These are phyloP conservation scores for Hirsutella rhossiliensis DNA, from an alignment of 2,329 filamentous ascomycete genomes.

Conservation along the genomic window DNA sequence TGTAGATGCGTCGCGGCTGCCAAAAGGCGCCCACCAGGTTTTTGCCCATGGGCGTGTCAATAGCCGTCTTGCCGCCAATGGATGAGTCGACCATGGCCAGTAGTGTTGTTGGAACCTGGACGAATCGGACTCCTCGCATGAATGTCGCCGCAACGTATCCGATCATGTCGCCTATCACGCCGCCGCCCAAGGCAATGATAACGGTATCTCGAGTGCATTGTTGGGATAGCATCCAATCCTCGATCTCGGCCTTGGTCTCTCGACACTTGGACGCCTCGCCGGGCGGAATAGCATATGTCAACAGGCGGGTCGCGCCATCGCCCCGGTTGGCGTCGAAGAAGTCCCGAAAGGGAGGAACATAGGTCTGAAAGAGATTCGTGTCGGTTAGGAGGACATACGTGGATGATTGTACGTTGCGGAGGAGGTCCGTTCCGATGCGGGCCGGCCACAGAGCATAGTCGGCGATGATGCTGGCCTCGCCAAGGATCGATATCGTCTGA, in stretches of 20 bases:
- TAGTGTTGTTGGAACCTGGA: constrained; percentile 91
- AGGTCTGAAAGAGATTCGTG: constrained; percentile 74
- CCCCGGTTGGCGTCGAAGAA: constrained; percentile 18
- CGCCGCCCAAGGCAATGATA: constrained; percentile 86
- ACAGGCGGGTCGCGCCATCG: constrained; percentile 45
- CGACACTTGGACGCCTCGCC: constrained; percentile 91
- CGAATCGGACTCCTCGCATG: constrained; percentile 93
- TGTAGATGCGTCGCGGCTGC: constrained; percentile 90
- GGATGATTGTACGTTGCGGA: constrained; percentile 65
- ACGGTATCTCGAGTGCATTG: constrained; percentile 93
- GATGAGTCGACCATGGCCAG: constrained; percentile 97
- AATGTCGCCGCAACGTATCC: constrained; percentile 96
- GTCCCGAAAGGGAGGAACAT: constrained; percentile 62
- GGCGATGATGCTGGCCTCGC: constrained; percentile 81
- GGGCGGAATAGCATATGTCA: constrained; percentile 78
- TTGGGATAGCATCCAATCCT: constrained; percentile 91
- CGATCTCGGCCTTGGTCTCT: constrained; percentile 87
- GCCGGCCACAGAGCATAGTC: constrained; percentile 82
- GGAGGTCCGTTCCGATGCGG: constrained; percentile 70
- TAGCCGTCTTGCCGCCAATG: constrained; percentile 96
- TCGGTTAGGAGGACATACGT: constrained; percentile 97
- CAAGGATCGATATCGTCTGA: constrained; percentile 65
- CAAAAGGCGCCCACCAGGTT: constrained; percentile 94
- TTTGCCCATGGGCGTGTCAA: constrained; percentile 92
- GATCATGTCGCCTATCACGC: constrained; percentile 96